phyloP scores from a whole-genome alignment of 2,329 filamentous ascomycete genomes.

The Verticillium alfalfae region DNA sequence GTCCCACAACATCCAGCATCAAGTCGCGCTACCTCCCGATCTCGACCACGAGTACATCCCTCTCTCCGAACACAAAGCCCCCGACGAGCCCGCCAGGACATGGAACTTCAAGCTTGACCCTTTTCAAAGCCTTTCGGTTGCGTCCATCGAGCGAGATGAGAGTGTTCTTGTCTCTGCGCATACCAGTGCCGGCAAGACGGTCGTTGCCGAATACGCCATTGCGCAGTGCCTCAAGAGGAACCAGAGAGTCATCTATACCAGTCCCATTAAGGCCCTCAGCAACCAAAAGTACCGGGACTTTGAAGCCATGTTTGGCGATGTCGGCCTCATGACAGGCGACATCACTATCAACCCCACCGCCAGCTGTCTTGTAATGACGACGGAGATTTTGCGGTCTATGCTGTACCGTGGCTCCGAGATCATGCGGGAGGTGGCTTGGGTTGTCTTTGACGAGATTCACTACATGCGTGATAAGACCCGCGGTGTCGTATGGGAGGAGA shows the following conservation, averaged over 20 bases:
- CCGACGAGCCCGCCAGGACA: slow-evolving; percentile 74
- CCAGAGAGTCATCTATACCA: slow-evolving; percentile 98
- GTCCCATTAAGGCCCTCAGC: slow-evolving; percentile 96
- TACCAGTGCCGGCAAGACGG: slow-evolving; percentile 96
- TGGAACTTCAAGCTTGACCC: slow-evolving; percentile 93
- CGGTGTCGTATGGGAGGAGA: slow-evolving; percentile 99
- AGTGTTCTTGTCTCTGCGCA: slow-evolving; percentile 96
- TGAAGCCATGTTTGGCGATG: slow-evolving; percentile 89
- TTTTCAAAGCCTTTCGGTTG: slow-evolving; percentile 91
- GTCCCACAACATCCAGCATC: slow-evolving; percentile 97
- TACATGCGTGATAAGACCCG: slow-evolving; percentile 93
- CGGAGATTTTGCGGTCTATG: slow-evolving; percentile 98
- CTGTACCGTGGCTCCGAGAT: slow-evolving; percentile 97
- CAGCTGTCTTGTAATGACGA: slow-evolving; percentile 98
- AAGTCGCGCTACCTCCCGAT: slow-evolving; percentile 89
- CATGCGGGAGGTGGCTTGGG: slow-evolving; percentile 98
- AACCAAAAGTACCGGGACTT: slow-evolving; percentile 99
- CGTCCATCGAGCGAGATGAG: slow-evolving; percentile 92
- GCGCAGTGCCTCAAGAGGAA: slow-evolving; percentile 96
- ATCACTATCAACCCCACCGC: slow-evolving; percentile 98
- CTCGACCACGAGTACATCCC: slow-evolving; percentile 92
- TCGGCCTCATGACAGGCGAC: slow-evolving; percentile 97
- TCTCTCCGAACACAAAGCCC: slow-evolving; percentile 91
- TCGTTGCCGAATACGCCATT: slow-evolving; percentile 96
- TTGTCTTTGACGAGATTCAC: slow-evolving; percentile 97